Evolutionary conservation across 371 early-diverging fungal genomes (phyloP), one percentile per base, ranked within the genome.

Genomic region (Apophysomyces sp.): DNA sequence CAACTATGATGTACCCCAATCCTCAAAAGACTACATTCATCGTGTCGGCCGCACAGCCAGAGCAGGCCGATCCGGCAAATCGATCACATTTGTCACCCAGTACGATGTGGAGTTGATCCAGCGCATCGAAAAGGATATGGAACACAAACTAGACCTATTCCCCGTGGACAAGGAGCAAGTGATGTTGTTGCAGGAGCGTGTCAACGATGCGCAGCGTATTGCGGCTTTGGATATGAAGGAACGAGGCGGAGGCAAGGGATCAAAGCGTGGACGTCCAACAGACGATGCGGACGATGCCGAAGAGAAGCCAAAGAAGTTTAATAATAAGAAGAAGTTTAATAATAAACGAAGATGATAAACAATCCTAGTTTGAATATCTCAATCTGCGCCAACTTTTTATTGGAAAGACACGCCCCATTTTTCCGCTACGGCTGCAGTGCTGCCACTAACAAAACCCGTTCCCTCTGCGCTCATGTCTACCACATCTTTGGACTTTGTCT

Each of bases 1-100:
- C 67, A 97, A 99, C 81, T 99, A 94, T 66, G 98, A 98, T 73
- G 88, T 98, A 8, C 99, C 99, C n/a, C 84, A 92, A 56, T 88
- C 88, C 58, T 86, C 89, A 49, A 94, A 98, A 82, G 95, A 94
- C 67, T 99, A 98, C 76, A 93, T 98, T 62, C 99, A 99, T 80
- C 88, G 99, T 54, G 95, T 96, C 3, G 99, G 99, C 29, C 89
- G 99, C 67, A 98, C 99, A 0, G 99, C 97, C 7, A 89, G 98
- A 71, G 97, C 97, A 6, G 98, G 99, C 11, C 82, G 92, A 39
- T 82, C 92, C 3, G 99, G 99, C 57, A 92, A 93, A 68, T 89
- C 97, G 1, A 79, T 99, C 26, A 96, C 98, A 8, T 89, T 99
- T 71, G 96, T 98, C 16, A 97, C 99, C 11, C 98, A 99, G 77